phyloP scores from a whole-genome alignment of 2,329 filamentous ascomycete genomes.

The Fusarium veterinarium region DNA sequence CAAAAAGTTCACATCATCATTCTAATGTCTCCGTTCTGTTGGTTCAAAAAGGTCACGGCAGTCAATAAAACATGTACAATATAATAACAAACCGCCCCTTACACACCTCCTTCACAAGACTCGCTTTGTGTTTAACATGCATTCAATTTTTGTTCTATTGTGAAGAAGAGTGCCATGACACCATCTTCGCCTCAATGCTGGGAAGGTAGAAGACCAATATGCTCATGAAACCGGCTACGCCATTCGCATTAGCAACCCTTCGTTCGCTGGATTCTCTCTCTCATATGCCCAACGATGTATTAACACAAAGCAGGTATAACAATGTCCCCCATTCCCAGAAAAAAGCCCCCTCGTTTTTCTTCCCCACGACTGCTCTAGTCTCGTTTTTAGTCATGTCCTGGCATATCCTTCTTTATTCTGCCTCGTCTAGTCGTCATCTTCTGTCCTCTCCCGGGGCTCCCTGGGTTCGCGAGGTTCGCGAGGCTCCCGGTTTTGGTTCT shows the following conservation, averaged over 20 bases:
- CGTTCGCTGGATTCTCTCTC: slow-evolving; percentile 43
- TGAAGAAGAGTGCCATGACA: slow-evolving; percentile 32
- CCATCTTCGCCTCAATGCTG: slow-evolving; percentile 36
- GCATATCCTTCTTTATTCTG: slow-evolving; percentile 20
- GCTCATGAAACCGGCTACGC: slow-evolving; percentile 52
- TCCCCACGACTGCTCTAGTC: slow-evolving; percentile 29
- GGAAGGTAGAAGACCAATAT: slow-evolving; percentile 47
- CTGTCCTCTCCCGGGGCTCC: slow-evolving; percentile 57
- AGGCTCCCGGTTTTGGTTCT: slow-evolving; percentile 34
- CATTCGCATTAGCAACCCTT: slow-evolving; percentile 52
- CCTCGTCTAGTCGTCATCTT: slow-evolving; percentile 65
- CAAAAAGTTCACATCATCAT: slow-evolving; percentile 30
- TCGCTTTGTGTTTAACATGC: slow-evolving; percentile 21
- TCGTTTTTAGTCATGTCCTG: slow-evolving; percentile 30
- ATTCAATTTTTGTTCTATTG: slow-evolving; percentile 38
- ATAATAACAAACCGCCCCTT: not conserved
- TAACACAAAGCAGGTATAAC: slow-evolving; percentile 49
- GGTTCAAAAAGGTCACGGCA: not conserved
- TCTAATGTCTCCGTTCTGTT: slow-evolving; percentile 7
- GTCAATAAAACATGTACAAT: slow-evolving; percentile 19
- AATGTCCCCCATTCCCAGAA: slow-evolving; percentile 39
- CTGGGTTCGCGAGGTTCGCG: slow-evolving; percentile 30
- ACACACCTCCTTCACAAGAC: not conserved
- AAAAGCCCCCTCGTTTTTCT: slow-evolving; percentile 32
- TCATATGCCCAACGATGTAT: slow-evolving; percentile 48